Percentiles rank a stretch among this genome's conserved stretches.
These are phyloP conservation scores for Eucalyptus camaldulensis DNA, from an alignment of 345 rosid genomes.

Conservation along the genomic window DNA sequence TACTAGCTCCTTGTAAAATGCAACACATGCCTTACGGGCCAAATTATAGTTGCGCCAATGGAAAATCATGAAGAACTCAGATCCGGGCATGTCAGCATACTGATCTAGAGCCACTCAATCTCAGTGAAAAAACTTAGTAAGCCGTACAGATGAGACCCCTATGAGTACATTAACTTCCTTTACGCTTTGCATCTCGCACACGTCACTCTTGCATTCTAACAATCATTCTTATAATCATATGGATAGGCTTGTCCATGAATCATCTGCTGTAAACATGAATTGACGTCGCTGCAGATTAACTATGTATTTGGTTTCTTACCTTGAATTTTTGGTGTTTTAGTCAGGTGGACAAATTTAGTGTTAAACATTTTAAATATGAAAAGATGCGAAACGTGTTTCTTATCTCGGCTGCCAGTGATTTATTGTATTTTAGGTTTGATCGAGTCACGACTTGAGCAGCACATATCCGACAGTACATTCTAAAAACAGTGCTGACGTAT, in stretches of 20 bases:
- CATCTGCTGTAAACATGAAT: neutral
- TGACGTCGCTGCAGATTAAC: neutral
- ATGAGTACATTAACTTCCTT: neutral
- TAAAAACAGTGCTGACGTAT: neutral
- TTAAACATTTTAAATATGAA: neutral
- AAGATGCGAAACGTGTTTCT: neutral
- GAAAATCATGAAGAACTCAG: neutral
- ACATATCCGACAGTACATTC: neutral
- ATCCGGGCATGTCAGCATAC: neutral
- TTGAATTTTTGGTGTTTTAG: neutral
- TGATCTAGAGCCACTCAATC: neutral
- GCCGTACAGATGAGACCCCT: neutral
- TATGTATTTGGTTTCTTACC: neutral
- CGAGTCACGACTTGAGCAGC: neutral
- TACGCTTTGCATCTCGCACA: neutral
- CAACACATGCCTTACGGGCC: neutral
- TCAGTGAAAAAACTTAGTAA: neutral
- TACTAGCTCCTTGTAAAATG: neutral
- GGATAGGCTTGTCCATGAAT: neutral
- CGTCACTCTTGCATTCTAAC: neutral
- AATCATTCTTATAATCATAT: neutral
- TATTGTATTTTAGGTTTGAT: neutral
- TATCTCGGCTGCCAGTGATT: neutral
- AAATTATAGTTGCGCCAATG: neutral
- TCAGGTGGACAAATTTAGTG: neutral